Evolutionary conservation across 163 green algal genomes (phyloP).

Genomic region (Chloroidium sp.): DNA sequence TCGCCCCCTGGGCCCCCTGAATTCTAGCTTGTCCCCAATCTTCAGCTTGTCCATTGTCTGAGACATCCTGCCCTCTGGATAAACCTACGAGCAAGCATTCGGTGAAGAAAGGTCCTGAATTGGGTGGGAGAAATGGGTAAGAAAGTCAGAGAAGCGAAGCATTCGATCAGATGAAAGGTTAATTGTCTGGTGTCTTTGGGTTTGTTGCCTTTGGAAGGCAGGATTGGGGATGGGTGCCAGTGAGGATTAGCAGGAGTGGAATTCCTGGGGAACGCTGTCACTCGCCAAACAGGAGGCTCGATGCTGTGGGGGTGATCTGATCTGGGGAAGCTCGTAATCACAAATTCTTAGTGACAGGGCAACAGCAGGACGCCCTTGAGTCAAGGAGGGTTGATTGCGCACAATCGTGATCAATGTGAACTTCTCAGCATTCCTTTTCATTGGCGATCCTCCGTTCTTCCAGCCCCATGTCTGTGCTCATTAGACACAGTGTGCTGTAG

Average conservation of each 20-base stretch:
- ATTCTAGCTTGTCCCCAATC: conserved; percentile 74
- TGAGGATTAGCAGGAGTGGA: not conserved
- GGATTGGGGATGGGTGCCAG: not conserved
- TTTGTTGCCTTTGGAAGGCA: not conserved
- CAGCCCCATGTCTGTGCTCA: too few species aligned
- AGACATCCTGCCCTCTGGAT: conserved; percentile 68
- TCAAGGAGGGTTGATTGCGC: too few species aligned
- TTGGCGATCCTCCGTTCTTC: too few species aligned
- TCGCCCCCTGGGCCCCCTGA: conserved; percentile 82
- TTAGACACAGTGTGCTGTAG: too few species aligned
- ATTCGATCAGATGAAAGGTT: not conserved
- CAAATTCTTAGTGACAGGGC: too few species aligned
- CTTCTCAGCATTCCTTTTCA: too few species aligned
- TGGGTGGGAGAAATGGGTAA: too few species aligned
- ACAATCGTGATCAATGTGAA: too few species aligned
- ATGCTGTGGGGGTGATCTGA: not conserved
- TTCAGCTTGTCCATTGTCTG: conserved; percentile 73
- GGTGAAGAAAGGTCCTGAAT: too few species aligned
- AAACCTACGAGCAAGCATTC: conserved; percentile 32
- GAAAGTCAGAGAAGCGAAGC: not conserved
- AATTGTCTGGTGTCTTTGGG: not conserved
- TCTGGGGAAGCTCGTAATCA: too few species aligned
- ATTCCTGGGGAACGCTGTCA: not conserved
- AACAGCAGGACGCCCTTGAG: too few species aligned
- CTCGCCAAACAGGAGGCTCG: not conserved